Conservation (phyloP, 2,329 filamentous ascomycete species). For the Paramyrothecium sp. region DNA sequence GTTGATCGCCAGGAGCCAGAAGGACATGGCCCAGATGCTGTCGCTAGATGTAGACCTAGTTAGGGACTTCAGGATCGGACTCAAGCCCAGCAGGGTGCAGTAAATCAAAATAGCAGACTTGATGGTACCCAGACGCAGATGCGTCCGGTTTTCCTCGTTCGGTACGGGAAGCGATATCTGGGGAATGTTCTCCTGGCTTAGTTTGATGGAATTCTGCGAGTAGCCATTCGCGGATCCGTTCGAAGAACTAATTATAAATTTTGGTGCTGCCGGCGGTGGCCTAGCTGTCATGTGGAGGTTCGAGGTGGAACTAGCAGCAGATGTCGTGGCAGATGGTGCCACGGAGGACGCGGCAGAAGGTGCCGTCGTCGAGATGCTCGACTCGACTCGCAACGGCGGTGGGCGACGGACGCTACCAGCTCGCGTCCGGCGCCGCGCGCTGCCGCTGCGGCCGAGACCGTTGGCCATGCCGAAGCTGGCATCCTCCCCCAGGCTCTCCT, state of each 20-base stretch:
- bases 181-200: constrained; percentile 27
- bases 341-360: constrained; percentile 16
- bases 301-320: constrained; percentile 45
- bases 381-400: constrained; percentile 23
- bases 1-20: constrained; percentile 90
- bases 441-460: constrained; percentile 29
- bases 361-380: constrained; percentile 17
- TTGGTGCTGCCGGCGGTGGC: constrained; percentile 29
- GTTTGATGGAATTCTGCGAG: not conserved
- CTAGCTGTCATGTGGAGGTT: constrained; percentile 31
- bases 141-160: constrained; percentile 38
- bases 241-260: not conserved
- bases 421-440: constrained; percentile 29
- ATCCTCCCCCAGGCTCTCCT: constrained; percentile 51
- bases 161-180: constrained; percentile 24
- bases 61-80: constrained; percentile 94
- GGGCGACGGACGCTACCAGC: constrained; percentile 36
- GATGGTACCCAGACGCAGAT: constrained; percentile 69
- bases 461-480: constrained; percentile 31
- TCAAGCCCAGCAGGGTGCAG: constrained; percentile 85
- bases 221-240: not conserved
- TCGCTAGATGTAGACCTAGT: constrained; percentile 89
- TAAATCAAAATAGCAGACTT: constrained; percentile 94
- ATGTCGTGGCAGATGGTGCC: constrained; percentile 18
- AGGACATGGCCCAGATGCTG: constrained; percentile 96